Evolutionary conservation across 179 eudicot genomes (phyloP).

Genomic region (Heliamphora pulchella): DNA sequence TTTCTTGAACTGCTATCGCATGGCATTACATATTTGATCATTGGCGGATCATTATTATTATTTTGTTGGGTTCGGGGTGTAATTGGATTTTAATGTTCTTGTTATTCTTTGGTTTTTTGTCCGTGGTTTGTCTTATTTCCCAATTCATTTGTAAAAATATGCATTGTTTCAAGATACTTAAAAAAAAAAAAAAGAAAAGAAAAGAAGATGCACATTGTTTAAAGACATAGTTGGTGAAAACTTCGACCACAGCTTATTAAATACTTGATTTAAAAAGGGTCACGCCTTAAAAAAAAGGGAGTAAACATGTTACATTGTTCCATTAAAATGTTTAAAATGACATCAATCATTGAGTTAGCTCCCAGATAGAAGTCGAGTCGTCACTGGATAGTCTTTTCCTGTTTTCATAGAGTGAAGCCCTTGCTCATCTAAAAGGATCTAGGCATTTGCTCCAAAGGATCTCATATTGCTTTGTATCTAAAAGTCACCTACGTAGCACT

Average conservation of each 20-base stretch:
- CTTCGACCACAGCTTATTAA: too few species aligned
- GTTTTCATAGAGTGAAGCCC: neutral
- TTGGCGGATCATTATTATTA: neutral
- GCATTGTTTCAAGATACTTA: too few species aligned
- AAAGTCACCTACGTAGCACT: neutral
- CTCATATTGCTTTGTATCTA: neutral
- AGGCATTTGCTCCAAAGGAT: neutral
- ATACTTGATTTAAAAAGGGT: too few species aligned
- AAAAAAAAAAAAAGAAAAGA: too few species aligned
- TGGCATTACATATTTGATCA: neutral
- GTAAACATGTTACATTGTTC: neutral
- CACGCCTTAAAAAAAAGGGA: too few species aligned
- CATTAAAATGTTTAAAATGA: neutral
- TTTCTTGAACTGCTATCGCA: neutral
- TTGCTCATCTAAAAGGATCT: neutral
- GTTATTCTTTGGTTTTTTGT: neutral
- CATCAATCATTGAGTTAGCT: neutral
- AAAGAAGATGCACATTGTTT: too few species aligned
- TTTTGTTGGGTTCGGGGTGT: too few species aligned
- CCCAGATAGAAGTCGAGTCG: too few species aligned
- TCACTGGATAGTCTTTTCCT: neutral
- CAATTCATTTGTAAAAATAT: neutral
- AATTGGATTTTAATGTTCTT: too few species aligned
- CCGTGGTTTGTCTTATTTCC: neutral
- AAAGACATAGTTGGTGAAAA: too few species aligned